Base-by-base conservation (phyloP, 2,329 filamentous ascomycete genomes). In the Arthrobotrys entomopaga region DNA sequence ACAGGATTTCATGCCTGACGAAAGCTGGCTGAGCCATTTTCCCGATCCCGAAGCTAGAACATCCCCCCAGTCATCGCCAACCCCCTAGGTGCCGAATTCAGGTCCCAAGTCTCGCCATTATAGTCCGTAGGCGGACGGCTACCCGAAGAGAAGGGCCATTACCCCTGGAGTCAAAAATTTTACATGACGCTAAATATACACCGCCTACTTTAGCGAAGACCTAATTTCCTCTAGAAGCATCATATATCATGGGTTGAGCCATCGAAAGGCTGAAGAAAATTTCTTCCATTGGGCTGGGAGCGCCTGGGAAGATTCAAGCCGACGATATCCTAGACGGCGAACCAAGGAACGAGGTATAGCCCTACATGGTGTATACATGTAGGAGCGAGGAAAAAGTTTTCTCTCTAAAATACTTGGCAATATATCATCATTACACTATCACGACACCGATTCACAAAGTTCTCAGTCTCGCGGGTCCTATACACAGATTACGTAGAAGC, bases 281-380 rank as follows among this genome's bases (percentile, higher is more conserved):
- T 71, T 63, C 53, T 50, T 22, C n/a, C 38, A 65, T 46, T 48
- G 49, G 34, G 15, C 22, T 20, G 34, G 53, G 10, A 48, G 26
- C 57, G 38, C 34, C 8, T 48, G 24, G 34, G 4, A 59, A 60
- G 8, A 54, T 46, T 42, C 24, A 58, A 57, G 69, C 69, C 69
- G 69, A 66, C 50, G 57, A 66, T 73, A 73, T 66, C 69, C 69
- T 73, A 54, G 19, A 66, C 69, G 63, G 56, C 69, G 69, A 72
- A 60, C 67, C 67, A 72, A 73, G 69, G 69, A 66, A 66, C 63
- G 56, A 40, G 19, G 42, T 50, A n/a, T n/a, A 48, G 67, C 60
- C 67, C 57, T 72, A 60, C 34, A 24, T 48, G 8, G 20, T 22
- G 8, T n/a, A n/a, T n/a, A n/a, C n/a, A n/a, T n/a, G n/a, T 22